Evolutionary conservation across 345 rosid species (phyloP), one percentile per base, ranked within the genome.

Genomic region (Cardamine chenopodiifolia): DNA sequence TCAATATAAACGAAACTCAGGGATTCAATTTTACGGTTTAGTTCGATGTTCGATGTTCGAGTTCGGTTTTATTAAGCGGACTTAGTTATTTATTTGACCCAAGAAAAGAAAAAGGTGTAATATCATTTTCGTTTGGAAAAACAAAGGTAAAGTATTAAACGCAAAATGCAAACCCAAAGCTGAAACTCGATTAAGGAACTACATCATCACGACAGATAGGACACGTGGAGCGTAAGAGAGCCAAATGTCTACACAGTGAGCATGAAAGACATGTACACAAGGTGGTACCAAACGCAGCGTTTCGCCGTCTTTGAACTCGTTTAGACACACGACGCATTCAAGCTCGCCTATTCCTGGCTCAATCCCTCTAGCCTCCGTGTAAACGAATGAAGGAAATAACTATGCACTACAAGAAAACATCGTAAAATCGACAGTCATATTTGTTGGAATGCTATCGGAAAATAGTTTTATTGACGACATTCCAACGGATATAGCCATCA

Each of bases 201-300:
- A 68, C 49, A 77, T 86, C 70, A 62, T 89, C 85, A 28, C 98
- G 93, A 77, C 96, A 92, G 18, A 92, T 90, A 2, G 96, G 98
- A 60, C 93, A 90, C 13, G 95, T 88, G 52, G 80, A 73, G 54
- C 84, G 83, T 85, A 75, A 59, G 78, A 78, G 15, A 92, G 81
- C 98, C 98, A 90, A 0, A 82, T 82, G 20, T 86, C 95, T 49
- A 92, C 83, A 69, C 98, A 92, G 12, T 80, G 84, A 18, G 83
- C 80, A 70, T 92, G 96, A 57, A 88, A 90, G 14, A 89, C 95
- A 76, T 92, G 98, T 75, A 77, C 80, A 64, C 96, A 92, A 71
- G 85, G 85, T 4, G 86, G 84, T 18, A 90, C 66, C 50, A 92
- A 78, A 72, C 96, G 95, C 82, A 92, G 81, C 62, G 80, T 83